Conservation (phyloP, 1,139 yeast species). For the Spencermartinsiella ligniputridi region DNA sequence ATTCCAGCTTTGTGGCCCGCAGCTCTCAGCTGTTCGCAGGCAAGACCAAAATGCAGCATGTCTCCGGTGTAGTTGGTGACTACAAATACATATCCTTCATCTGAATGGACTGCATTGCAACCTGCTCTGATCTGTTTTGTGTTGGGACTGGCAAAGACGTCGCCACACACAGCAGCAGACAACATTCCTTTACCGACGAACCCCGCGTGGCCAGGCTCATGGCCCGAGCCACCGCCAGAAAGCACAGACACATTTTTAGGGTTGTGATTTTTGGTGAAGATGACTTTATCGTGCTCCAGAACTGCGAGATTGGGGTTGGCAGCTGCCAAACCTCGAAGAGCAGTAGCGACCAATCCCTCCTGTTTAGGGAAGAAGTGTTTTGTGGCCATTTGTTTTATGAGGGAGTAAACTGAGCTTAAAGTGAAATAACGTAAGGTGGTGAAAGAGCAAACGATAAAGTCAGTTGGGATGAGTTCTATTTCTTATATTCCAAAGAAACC, state of each 20-base stretch:
- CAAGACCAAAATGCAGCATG: conserved; percentile 54
- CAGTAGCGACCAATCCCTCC: conserved; percentile 24
- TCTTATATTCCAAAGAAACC: no score
- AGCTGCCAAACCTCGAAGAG: conserved; percentile 29
- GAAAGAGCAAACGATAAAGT: no score
- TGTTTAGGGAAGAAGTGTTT: conserved; percentile 36
- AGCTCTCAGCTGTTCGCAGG: conserved; percentile 26
- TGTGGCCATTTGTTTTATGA: no score
- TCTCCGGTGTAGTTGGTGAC: conserved; percentile 62
- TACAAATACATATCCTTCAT: conserved; percentile 46
- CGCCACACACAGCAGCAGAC: conserved; percentile 45
- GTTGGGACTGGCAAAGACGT: conserved; percentile 45
- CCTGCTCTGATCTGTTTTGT: conserved; percentile 42
- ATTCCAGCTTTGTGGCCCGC: conserved; percentile 20
- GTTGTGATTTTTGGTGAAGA: conserved; percentile 28
- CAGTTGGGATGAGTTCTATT: no score
- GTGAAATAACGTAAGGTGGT: no score
- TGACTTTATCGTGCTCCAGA: conserved; percentile 37
- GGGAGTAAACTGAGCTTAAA: no score
- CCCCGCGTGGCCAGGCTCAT: conserved; percentile 46
- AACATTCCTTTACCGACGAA: conserved; percentile 45
- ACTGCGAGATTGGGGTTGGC: conserved; percentile 33
- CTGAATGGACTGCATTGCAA: conserved; percentile 31
- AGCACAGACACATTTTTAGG: conserved; percentile 46
- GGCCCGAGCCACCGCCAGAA: conserved; percentile 79